Evolutionary conservation across 352 stramenopile species (phyloP).

Genomic region (Stephanocyclus meneghinianus): DNA sequence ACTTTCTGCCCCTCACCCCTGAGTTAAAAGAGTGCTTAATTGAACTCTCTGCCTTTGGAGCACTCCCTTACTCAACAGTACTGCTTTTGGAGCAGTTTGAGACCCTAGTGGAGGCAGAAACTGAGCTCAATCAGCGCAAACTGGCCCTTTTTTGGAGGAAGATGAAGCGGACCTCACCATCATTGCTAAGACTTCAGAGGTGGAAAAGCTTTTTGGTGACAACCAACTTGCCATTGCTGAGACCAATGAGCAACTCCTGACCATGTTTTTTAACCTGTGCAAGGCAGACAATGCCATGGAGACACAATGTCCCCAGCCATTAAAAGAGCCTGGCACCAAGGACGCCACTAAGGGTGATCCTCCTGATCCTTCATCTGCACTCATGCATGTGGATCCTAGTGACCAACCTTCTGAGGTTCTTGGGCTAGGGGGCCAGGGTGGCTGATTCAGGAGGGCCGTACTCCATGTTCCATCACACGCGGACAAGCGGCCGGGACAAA

Average conservation of each 20-base stretch:
- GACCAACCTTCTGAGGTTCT: neutral
- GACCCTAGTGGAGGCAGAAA: too few species aligned
- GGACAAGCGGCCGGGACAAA: slow-evolving; percentile 3
- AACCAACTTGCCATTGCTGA: neutral
- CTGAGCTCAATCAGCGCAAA: too few species aligned
- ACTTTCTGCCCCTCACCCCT: too few species aligned
- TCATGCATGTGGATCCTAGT: neutral
- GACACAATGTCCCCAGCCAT: too few species aligned
- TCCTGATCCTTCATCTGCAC: neutral
- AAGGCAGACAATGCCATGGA: too few species aligned
- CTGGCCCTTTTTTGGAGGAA: neutral
- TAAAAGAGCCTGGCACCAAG: too few species aligned
- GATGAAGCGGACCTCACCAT: neutral
- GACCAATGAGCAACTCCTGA: neutral
- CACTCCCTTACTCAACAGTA: too few species aligned
- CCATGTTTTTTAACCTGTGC: too few species aligned
- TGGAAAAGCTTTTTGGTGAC: neutral
- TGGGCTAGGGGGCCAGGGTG: neutral
- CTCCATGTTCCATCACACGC: neutral
- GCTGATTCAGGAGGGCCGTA: neutral
- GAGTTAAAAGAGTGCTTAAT: too few species aligned
- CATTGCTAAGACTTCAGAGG: neutral
- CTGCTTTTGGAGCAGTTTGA: too few species aligned
- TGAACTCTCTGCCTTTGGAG: too few species aligned
- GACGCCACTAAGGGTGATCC: too few species aligned